Percentiles rank a stretch among this genome's conserved stretches.
These are phyloP conservation scores for Auricularia sp. DNA, from an alignment of 768 basidiomycete species.

Conservation along the genomic window DNA sequence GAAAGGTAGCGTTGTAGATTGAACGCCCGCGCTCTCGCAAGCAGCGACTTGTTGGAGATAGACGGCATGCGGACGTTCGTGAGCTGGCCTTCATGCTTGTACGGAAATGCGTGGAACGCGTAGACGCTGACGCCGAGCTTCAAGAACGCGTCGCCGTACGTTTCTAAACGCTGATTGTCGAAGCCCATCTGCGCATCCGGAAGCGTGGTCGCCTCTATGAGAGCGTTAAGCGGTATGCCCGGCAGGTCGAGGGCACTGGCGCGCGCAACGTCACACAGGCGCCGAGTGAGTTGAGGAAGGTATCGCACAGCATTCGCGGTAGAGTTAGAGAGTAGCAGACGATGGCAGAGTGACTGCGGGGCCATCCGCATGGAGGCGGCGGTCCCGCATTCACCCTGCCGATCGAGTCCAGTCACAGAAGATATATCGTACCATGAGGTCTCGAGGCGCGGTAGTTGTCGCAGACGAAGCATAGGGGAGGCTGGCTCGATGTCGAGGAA, in stretches of 20 bases:
- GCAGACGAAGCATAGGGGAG: background rate
- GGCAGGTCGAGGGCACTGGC: conserved; percentile 53
- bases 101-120: conserved; percentile 64
- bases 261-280: conserved; percentile 57
- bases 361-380: conserved; percentile 4
- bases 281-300: conserved; percentile 58
- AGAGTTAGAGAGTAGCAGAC: conserved; percentile 42
- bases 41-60: conserved; percentile 63
- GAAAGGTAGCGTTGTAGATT: conserved; percentile 56
- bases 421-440: background rate
- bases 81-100: conserved; percentile 78
- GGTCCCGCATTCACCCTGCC: background rate
- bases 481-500: background rate
- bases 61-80: conserved; percentile 50
- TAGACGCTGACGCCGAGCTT: conserved; percentile 69
- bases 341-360: conserved; percentile 40
- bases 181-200: conserved; percentile 54
- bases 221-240: conserved; percentile 41
- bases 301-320: conserved; percentile 44
- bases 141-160: conserved; percentile 75
- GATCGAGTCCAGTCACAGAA: background rate
- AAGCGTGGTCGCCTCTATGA: conserved; percentile 68
- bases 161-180: conserved; percentile 81
- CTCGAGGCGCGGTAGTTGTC: background rate
- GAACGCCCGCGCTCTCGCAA: conserved; percentile 53